Evolutionary conservation across 2,329 filamentous ascomycete genomes (phyloP), one percentile per base, ranked within the genome.

Genomic region (Xylaria sp.): DNA sequence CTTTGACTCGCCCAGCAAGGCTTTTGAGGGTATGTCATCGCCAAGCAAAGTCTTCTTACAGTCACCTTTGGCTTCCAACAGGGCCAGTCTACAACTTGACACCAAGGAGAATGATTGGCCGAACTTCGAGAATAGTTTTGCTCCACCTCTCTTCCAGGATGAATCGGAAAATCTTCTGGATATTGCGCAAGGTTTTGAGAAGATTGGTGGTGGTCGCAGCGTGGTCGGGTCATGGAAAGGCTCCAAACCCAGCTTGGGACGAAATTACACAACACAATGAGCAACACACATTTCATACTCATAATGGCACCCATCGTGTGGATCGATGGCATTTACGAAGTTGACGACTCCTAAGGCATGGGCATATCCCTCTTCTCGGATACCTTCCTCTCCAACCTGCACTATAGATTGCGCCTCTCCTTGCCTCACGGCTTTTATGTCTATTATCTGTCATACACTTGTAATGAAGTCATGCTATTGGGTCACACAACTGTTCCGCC

Each of bases 121-220:
- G 48, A 75, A 77, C 1, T 74, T 83, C 54, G 85, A 88, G 8
- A 86, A 88, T 15, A 84, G 89, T 37, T 89, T 86, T 74, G 81
- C 83, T 23, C 73, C 84, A 0, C 86, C 89, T 44, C 84, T 90
- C 50, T 82, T 89, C 61, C 83, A 85, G 66, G 89, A 91, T 69
- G 88, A 89, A 50, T 82, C 83, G 2, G 84, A 88, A 67, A 89
- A 90, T 52, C 81, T 86, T 1, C 85, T 94, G 60, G 92, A 94
- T 75, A 90, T 94, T 72, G 86, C 92, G 55, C 90, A 92, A 76
- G 91, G 91, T 10, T 94, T 94, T 75, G 88, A 91, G 77, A 92
- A 90, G 82, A 94, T 94, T 77, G 91, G 91, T 56, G 82, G 84
- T 51, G 82, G 83, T 72, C 82, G 78, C 69, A 77, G 74, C 50